A percentile compares a stretch with the other conserved stretches of the same genome.
Conservation (phyloP, 2,329 filamentous ascomycete genomes). For the Colletotrichum spinosum region DNA sequence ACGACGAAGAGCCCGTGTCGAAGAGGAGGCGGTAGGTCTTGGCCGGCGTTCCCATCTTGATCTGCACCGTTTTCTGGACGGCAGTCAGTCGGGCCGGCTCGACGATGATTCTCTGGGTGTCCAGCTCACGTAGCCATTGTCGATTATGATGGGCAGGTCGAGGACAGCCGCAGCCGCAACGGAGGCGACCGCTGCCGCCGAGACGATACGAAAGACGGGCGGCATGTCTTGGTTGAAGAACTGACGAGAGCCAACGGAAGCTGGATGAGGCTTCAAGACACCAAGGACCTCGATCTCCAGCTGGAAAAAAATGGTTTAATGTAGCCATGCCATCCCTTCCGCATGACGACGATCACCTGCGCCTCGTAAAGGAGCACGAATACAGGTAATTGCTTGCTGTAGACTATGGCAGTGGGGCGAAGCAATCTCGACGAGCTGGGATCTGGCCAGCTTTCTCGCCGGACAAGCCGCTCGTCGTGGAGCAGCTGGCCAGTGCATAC, state of each 20-base stretch:
- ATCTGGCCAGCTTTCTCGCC: neutral
- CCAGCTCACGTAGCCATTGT: slow-evolving; percentile 31
- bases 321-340: neutral
- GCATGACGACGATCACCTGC: slow-evolving; percentile 19
- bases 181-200: slow-evolving; percentile 24
- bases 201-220: slow-evolving; percentile 25
- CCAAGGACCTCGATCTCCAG: neutral
- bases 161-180: slow-evolving; percentile 32
- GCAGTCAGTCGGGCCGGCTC: neutral
- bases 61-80: slow-evolving; percentile 17
- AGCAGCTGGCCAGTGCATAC: slow-evolving; percentile 17
- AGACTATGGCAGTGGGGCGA: slow-evolving; percentile 5
- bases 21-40: slow-evolving; percentile 45
- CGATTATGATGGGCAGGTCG: slow-evolving; percentile 34
- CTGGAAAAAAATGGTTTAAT: neutral
- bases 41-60: slow-evolving; percentile 44
- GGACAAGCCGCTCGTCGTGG: slow-evolving; percentile 20
- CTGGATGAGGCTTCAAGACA: neutral
- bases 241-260: slow-evolving; percentile 1
- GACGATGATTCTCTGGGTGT: accelerated
- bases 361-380: slow-evolving; percentile 19
- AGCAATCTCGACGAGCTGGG: slow-evolving; percentile 25
- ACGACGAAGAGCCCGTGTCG: slow-evolving; percentile 50
- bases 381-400: no score
- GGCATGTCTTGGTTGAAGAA: slow-evolving; percentile 5